Evolutionary conservation across 1,284 basidiomycete species (phyloP).

Genomic region (Leccinum huronense): DNA sequence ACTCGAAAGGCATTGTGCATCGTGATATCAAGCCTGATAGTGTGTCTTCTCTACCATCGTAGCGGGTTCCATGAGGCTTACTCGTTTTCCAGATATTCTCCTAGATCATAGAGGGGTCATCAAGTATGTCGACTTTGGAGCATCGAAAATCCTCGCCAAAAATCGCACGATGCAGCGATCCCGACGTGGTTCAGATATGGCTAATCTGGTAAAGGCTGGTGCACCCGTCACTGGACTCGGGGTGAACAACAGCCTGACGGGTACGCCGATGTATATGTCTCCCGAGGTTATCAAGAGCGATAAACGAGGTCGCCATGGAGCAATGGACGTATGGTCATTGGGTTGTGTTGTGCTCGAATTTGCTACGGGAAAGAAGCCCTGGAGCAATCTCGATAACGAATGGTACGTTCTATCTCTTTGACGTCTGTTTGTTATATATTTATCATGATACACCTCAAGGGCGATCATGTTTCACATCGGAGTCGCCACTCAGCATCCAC

Average conservation of each 20-base stretch:
- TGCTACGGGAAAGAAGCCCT: slow-evolving; percentile 94
- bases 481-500: slow-evolving; percentile 95
- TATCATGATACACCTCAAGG: slow-evolving; percentile 40
- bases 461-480: slow-evolving; percentile 99
- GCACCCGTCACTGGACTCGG: slow-evolving; percentile 44
- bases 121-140: slow-evolving; percentile 99
- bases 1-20: slow-evolving; percentile 91
- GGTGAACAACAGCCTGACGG: slow-evolving; percentile 80
- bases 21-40: slow-evolving; percentile 99
- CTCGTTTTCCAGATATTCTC: slow-evolving; percentile 72
- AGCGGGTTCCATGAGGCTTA: slow-evolving; percentile 16
- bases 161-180: slow-evolving; percentile 85
- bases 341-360: slow-evolving; percentile 97
- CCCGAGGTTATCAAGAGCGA: slow-evolving; percentile 98
- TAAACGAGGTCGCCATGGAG: slow-evolving; percentile 83
- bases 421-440: not conserved
- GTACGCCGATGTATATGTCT: slow-evolving; percentile 99
- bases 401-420: slow-evolving; percentile 58
- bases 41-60: slow-evolving; percentile 45
- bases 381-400: slow-evolving; percentile 99
- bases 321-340: slow-evolving; percentile 98
- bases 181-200: slow-evolving; percentile 49
- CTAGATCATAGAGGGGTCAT: slow-evolving; percentile 92
- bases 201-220: slow-evolving; percentile 31
- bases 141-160: slow-evolving; percentile 95